These are phyloP conservation scores for Trypanosoma cruzi DNA, from an alignment of 208 protist species.

Conservation along the genomic window DNA sequence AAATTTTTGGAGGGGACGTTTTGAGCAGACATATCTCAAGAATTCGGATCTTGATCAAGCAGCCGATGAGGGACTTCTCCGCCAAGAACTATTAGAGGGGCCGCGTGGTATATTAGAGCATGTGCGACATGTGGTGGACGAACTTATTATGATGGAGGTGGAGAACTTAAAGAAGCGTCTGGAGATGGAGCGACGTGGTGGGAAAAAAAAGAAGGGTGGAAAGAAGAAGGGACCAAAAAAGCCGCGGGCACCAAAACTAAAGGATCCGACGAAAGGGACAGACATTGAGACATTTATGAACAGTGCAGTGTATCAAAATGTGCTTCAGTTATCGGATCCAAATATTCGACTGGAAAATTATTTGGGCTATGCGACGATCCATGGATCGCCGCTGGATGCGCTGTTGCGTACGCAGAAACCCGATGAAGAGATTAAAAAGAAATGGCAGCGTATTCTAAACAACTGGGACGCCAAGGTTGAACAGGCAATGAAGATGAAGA, in stretches of 20 bases:
- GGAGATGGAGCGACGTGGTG: slow-evolving; percentile 74
- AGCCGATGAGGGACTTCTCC: slow-evolving; percentile 71
- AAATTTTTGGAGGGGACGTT: slow-evolving; percentile 65
- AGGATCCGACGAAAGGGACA: slow-evolving; percentile 84
- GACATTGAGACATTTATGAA: slow-evolving; percentile 85
- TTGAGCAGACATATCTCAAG: slow-evolving; percentile 61
- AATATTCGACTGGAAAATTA: slow-evolving; percentile 59
- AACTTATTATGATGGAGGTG: slow-evolving; percentile 93
- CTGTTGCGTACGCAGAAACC: slow-evolving; percentile 41
- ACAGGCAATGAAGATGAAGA: slow-evolving; percentile 68
- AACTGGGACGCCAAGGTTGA: slow-evolving; percentile 83
- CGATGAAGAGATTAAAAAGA: slow-evolving; percentile 85
- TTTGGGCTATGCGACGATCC: slow-evolving; percentile 62
- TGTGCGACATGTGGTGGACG: slow-evolving; percentile 89
- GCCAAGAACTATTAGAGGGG: slow-evolving; percentile 85
- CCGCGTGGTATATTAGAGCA: slow-evolving; percentile 88
- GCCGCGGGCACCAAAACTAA: slow-evolving; percentile 79
- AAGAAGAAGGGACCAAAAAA: slow-evolving; percentile 61
- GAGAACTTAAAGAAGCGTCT: slow-evolving; percentile 87
- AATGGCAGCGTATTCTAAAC: slow-evolving; percentile 83
- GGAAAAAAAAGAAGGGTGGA: slow-evolving; percentile 69
- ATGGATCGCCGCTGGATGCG: slow-evolving; percentile 58
- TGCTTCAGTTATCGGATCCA: slow-evolving; percentile 69
- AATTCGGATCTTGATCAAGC: slow-evolving; percentile 73
- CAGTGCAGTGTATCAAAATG: slow-evolving; percentile 81